phyloP scores from a whole-genome alignment of 2,329 filamentous ascomycete species.

The Xylaria multiplex region DNA sequence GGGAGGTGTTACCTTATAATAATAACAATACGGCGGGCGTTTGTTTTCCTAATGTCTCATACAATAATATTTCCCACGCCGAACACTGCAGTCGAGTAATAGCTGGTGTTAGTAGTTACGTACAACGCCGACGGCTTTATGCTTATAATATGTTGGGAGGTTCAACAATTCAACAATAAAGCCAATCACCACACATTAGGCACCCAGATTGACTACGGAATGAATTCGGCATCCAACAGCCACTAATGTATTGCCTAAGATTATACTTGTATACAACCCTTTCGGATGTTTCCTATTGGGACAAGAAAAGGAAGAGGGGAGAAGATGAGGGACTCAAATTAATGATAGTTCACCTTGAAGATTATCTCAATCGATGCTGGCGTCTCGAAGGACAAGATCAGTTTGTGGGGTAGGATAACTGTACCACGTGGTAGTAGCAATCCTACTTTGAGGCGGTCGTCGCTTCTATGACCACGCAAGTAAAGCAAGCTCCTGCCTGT shows the following conservation, averaged over 20 bases:
- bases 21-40: constrained; percentile 17
- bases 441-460: background rate
- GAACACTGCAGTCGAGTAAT: background rate
- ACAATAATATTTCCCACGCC: background rate
- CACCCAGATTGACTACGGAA: too few relatives aligned
- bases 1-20: constrained; percentile 21
- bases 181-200: background rate
- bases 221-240: too few relatives aligned
- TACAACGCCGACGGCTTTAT: background rate
- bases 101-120: too few relatives aligned
- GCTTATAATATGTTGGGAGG: background rate
- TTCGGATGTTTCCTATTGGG: too few relatives aligned
- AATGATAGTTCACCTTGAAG: too few relatives aligned
- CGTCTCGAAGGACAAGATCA: too few relatives aligned
- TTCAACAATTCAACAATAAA: background rate
- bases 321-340: background rate
- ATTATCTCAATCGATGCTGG: too few relatives aligned
- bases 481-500: background rate
- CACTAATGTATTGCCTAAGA: too few relatives aligned
- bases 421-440: constrained; percentile 1
- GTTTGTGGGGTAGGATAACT: background rate
- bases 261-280: background rate
- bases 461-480: background rate
- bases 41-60: constrained; percentile 11
- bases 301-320: background rate